A percentile compares a stretch with the other conserved stretches of the same genome.
phyloP scores from a whole-genome alignment of 2,329 filamentous ascomycete genomes.

The Cadophora malorum region DNA sequence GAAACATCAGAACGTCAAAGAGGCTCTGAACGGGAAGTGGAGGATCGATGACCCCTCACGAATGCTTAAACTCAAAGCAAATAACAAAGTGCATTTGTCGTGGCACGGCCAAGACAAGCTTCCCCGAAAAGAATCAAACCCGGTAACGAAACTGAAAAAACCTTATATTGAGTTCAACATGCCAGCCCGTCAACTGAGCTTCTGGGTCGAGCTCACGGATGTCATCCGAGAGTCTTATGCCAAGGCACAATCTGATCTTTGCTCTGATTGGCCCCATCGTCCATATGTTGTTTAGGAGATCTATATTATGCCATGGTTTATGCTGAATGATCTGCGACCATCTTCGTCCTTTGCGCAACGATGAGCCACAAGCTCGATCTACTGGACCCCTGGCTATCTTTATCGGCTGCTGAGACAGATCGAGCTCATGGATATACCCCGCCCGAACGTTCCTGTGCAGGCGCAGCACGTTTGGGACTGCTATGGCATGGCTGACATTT shows the following conservation, averaged over 20 bases:
- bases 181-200: neutral
- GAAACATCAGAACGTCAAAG: slow-evolving; percentile 1
- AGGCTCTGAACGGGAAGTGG: neutral
- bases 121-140: neutral
- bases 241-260: neutral
- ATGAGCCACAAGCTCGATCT: neutral
- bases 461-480: neutral
- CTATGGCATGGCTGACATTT: neutral
- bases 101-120: slow-evolving; percentile 1
- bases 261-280: neutral
- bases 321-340: neutral
- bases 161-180: neutral
- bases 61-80: neutral
- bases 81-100: neutral
- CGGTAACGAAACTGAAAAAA: neutral
- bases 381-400: neutral
- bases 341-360: neutral
- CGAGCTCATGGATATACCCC: neutral
- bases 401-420: neutral
- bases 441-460: neutral
- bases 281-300: neutral
- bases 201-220: slow-evolving; percentile 1
- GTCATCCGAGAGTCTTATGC: neutral
- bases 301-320: neutral
- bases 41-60: neutral